Conservation (phyloP, 768 basidiomycete species). For the Pisolithus microcarpus region DNA sequence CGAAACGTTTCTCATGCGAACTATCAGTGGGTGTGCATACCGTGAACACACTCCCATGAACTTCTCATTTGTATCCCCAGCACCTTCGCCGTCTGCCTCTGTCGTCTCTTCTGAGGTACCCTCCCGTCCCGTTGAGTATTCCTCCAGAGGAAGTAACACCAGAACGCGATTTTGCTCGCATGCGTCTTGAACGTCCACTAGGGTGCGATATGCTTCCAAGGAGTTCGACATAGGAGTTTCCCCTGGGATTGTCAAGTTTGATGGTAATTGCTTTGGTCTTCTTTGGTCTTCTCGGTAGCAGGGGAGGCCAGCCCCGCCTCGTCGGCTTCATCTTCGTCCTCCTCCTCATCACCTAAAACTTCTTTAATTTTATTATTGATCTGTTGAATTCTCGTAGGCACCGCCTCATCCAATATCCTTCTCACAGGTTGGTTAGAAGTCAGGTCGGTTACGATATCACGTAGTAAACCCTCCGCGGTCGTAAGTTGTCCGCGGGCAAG, state of each 20-base stretch:
- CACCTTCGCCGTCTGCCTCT: conserved; percentile 5
- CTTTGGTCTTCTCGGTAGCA: conserved; percentile 28
- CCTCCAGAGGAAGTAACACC: conserved; percentile 57
- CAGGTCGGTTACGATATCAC: conserved; percentile 77
- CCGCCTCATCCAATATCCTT: conserved; percentile 67
- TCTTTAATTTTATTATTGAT: conserved; percentile 61
- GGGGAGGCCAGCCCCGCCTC: conserved; percentile 19
- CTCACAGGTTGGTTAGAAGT: conserved; percentile 77
- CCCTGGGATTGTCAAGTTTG: no score
- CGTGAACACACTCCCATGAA: conserved; percentile 87
- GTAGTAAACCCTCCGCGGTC: conserved; percentile 89
- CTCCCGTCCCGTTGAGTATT: no score
- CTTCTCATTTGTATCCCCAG: conserved; percentile 48
- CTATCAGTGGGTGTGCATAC: conserved; percentile 70
- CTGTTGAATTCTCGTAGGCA: conserved; percentile 66
- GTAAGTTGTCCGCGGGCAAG: conserved; percentile 81
- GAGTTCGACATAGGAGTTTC: conserved; percentile 96
- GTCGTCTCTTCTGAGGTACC: neutral
- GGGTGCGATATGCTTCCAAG: conserved; percentile 71
- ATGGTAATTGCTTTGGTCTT: no score
- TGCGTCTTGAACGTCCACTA: conserved; percentile 90
- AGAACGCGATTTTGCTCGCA: conserved; percentile 73
- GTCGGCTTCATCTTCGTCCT: conserved; percentile 37
- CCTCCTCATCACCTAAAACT: conserved; percentile 54
- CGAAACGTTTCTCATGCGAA: conserved; percentile 92